phyloP scores from a whole-genome alignment of 371 early-diverging fungal genomes.

The Blastocladiella emersonii region DNA sequence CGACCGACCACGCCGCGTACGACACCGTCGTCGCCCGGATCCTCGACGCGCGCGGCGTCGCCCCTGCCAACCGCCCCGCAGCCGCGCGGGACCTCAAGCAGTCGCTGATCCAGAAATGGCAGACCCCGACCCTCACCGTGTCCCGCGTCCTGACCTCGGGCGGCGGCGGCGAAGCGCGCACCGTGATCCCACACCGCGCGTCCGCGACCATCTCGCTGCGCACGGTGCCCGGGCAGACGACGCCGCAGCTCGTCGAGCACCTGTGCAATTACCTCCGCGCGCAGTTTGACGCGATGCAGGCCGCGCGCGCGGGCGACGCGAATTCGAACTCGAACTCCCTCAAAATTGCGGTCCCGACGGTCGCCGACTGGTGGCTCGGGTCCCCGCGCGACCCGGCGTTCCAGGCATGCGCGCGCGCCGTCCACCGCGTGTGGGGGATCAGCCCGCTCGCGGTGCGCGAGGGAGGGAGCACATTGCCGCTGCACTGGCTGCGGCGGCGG shows the following conservation, averaged over 20 bases:
- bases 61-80: neutral
- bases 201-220: constrained; percentile 1
- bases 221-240: constrained; percentile 1
- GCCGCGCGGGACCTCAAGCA: neutral
- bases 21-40: neutral
- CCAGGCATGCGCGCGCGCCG: neutral
- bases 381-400: neutral
- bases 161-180: neutral
- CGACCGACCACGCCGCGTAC: neutral
- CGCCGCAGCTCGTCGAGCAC: neutral
- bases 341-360: neutral
- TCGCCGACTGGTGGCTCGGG: neutral
- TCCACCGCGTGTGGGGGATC: neutral
- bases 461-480: constrained; percentile 1
- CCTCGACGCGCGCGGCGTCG: neutral
- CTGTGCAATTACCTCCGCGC: neutral
- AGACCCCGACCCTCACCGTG: neutral
- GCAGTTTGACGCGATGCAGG: neutral
- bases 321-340: neutral
- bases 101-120: neutral
- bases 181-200: constrained; percentile 4
- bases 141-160: neutral
- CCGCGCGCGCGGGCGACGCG: neutral
- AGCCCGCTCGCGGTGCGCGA: neutral
- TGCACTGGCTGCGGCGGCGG: neutral